phyloP scores from a whole-genome alignment of 805 yeast species.

The Blastobotrys chiropterorum region DNA sequence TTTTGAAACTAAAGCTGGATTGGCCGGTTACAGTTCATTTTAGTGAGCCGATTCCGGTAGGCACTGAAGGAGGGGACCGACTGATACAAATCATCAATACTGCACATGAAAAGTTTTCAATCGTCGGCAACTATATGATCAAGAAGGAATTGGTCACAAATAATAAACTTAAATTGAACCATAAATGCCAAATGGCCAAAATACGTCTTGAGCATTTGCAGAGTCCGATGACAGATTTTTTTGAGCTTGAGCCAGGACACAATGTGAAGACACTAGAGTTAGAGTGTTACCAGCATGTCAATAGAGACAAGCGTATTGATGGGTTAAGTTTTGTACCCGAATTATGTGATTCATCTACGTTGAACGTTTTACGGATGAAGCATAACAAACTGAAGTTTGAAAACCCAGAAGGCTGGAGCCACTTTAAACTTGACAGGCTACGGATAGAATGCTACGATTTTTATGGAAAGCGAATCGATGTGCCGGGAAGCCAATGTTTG shows the following conservation, averaged over 20 bases:
- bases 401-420: neutral
- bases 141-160: neutral
- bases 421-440: neutral
- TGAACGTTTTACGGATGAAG: neutral
- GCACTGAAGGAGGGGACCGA: neutral
- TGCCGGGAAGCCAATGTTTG: neutral
- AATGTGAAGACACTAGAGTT: neutral
- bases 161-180: neutral
- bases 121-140: neutral
- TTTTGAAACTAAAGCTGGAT: neutral
- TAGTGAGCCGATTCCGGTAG: neutral
- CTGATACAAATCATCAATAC: neutral
- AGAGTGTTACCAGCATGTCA: neutral
- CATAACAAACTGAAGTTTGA: neutral
- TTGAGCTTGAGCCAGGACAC: neutral
- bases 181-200: neutral
- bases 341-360: neutral
- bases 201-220: neutral
- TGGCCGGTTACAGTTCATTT: neutral
- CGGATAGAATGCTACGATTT: neutral
- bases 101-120: neutral
- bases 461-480: neutral
- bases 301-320: neutral
- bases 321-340: neutral
- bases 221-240: neutral